phyloP scores from a whole-genome alignment of 1,139 yeast genomes.

The Trichomonascaceae sp. region DNA sequence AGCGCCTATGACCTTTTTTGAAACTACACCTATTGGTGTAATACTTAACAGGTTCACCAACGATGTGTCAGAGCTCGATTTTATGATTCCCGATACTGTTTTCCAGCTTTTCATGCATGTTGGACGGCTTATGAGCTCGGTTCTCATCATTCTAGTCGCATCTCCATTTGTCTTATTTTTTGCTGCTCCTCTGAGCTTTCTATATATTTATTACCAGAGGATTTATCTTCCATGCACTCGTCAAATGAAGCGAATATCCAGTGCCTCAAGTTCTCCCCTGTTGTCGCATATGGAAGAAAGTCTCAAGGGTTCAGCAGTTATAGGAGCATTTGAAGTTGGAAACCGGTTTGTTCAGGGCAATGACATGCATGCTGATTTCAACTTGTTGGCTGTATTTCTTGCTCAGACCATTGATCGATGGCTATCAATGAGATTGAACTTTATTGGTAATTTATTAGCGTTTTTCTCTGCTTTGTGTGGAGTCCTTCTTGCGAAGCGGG shows the following conservation, averaged over 20 bases:
- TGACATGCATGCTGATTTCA: conserved; percentile 55
- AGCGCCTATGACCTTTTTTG: conserved; percentile 52
- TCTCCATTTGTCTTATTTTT: conserved; percentile 24
- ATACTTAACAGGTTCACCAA: conserved; percentile 60
- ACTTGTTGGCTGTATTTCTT: conserved; percentile 53
- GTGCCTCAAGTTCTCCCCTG: conserved; percentile 70
- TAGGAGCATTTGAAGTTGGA: conserved; percentile 51
- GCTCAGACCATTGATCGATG: conserved; percentile 47
- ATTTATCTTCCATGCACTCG: conserved; percentile 59
- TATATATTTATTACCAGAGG: conserved; percentile 51
- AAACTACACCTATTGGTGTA: conserved; percentile 53
- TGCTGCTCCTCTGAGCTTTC: conserved; percentile 23
- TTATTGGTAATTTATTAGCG: conserved; percentile 60
- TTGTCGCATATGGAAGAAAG: conserved; percentile 76
- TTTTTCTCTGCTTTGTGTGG: conserved; percentile 47
- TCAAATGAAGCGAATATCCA: conserved; percentile 70
- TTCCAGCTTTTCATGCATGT: conserved; percentile 18
- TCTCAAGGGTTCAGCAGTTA: conserved; percentile 63
- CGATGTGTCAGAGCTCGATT: conserved; percentile 74
- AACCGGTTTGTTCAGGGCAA: conserved; percentile 50
- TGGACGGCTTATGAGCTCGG: conserved; percentile 28
- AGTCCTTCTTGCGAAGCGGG: conserved; percentile 49
- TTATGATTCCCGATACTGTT: conserved; percentile 40
- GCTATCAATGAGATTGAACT: conserved; percentile 64
- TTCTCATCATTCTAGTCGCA: conserved; percentile 26